Percentiles rank a stretch among this genome's conserved stretches.
These are phyloP conservation scores for Sclerospora graminicola DNA, from an alignment of 352 stramenopile genomes.

Conservation along the genomic window DNA sequence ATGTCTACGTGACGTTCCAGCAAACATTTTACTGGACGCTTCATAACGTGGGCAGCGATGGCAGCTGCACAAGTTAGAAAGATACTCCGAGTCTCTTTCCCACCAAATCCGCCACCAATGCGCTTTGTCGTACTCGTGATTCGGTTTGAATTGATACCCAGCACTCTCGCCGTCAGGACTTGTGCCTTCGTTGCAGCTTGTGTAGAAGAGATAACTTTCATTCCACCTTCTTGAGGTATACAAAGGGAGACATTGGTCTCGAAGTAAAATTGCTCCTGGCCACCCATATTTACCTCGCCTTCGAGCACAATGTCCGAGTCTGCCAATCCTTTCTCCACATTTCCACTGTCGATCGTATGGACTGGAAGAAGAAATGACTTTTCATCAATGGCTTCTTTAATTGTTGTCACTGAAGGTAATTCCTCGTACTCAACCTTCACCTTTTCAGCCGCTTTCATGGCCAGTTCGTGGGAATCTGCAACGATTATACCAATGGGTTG, in stretches of 20 bases:
- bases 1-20: slow-evolving; percentile 94
- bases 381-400: slow-evolving; percentile 91
- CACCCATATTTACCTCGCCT: slow-evolving; percentile 84
- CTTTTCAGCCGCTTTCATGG: slow-evolving; percentile 61
- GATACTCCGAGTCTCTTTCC: slow-evolving; percentile 90
- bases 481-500: slow-evolving; percentile 79
- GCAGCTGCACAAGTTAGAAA: slow-evolving; percentile 89
- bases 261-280: slow-evolving; percentile 96
- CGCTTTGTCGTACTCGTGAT: slow-evolving; percentile 90
- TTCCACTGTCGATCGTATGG: slow-evolving; percentile 79
- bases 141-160: slow-evolving; percentile 83
- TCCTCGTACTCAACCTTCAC: slow-evolving; percentile 88
- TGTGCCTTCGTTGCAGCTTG: slow-evolving; percentile 93
- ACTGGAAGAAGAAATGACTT: slow-evolving; percentile 84
- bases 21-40: slow-evolving; percentile 84
- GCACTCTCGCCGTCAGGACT: slow-evolving; percentile 79
- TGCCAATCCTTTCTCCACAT: slow-evolving; percentile 61
- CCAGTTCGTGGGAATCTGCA: slow-evolving; percentile 70
- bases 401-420: slow-evolving; percentile 86
- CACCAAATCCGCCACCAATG: slow-evolving; percentile 94
- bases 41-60: slow-evolving; percentile 83
- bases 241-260: slow-evolving; percentile 85
- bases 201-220: slow-evolving; percentile 91
- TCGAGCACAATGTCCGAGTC: slow-evolving; percentile 70
- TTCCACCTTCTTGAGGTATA: slow-evolving; percentile 74